phyloP scores from a whole-genome alignment of 768 basidiomycete genomes.

The Pulveroboletus sp. region DNA sequence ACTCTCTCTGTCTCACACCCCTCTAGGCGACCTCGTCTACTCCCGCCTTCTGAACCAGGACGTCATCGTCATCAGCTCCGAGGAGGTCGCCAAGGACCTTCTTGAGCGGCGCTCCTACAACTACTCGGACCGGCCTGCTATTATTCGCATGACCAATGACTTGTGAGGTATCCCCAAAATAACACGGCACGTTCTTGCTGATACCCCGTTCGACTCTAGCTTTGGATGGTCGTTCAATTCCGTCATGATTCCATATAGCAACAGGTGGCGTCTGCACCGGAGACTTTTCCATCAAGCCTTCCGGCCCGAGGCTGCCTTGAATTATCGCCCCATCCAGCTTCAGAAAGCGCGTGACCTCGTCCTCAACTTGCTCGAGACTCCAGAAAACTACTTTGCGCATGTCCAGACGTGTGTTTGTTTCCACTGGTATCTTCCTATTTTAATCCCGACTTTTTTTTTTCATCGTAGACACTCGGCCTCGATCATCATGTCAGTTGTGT shows the following conservation, averaged over 20 bases:
- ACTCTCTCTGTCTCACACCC: neutral
- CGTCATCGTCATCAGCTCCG: slow-evolving; percentile 39
- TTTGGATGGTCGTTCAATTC: slow-evolving; percentile 30
- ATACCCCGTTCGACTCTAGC: slow-evolving; percentile 3
- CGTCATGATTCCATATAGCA: slow-evolving; percentile 24
- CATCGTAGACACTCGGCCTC: slow-evolving; percentile 20
- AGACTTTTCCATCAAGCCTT: slow-evolving; percentile 28
- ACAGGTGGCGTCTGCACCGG: slow-evolving; percentile 28
- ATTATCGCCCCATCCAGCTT: slow-evolving; percentile 22
- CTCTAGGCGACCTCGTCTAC: slow-evolving; percentile 35
- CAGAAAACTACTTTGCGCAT: slow-evolving; percentile 15
- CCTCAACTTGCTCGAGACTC: slow-evolving; percentile 21
- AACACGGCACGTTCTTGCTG: neutral
- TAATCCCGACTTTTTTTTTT: neutral
- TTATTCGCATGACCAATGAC: slow-evolving; percentile 26
- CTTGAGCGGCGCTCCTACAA: slow-evolving; percentile 41
- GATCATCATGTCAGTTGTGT: slow-evolving; percentile 29
- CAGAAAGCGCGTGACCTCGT: slow-evolving; percentile 25
- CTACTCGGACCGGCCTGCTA: slow-evolving; percentile 40
- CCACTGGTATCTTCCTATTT: neutral
- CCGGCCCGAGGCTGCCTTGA: slow-evolving; percentile 15
- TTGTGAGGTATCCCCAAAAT: slow-evolving; percentile 16
- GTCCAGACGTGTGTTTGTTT: slow-evolving; percentile 21
- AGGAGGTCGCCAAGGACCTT: slow-evolving; percentile 37
- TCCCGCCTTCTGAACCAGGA: slow-evolving; percentile 33